Percentiles rank a stretch among this genome's conserved stretches.
Conservation (phyloP, 495 filamentous ascomycete species). For the Penicillium paxilli region DNA sequence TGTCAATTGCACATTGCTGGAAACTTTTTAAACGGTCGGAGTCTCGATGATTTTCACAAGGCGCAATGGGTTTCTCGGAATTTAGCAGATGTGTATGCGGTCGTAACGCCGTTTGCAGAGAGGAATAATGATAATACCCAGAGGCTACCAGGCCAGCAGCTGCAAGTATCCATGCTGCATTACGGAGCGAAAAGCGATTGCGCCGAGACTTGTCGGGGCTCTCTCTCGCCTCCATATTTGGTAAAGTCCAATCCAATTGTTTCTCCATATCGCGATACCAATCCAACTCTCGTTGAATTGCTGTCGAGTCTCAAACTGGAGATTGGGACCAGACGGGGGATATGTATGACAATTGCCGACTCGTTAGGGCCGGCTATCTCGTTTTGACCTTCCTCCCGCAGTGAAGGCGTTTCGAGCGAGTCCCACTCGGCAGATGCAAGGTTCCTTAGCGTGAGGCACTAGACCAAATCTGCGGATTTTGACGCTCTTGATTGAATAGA, state of each 20-base stretch:
- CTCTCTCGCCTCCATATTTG: neutral
- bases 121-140: slow-evolving; percentile 1
- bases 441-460: slow-evolving; percentile 9
- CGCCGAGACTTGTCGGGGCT: neutral
- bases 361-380: slow-evolving; percentile 1
- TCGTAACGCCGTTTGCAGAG: neutral
- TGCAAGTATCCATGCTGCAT: neutral
- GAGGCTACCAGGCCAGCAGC: slow-evolving; percentile 1
- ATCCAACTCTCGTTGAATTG: neutral
- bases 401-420: neutral
- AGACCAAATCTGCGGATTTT: neutral
- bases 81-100: neutral
- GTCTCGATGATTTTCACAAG: neutral
- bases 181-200: slow-evolving; percentile 3
- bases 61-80: neutral
- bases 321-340: neutral
- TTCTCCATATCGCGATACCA: slow-evolving; percentile 6
- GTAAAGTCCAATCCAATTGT: neutral
- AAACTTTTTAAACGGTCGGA: slow-evolving; percentile 17
- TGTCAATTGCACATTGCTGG: slow-evolving; percentile 47
- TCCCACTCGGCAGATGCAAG: slow-evolving; percentile 1
- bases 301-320: neutral
- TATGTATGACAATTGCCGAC: neutral
- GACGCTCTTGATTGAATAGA: neutral
- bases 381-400: slow-evolving; percentile 17